Evolutionary conservation across 345 rosid species (phyloP), one percentile per base, ranked within the genome.

Genomic region (Eucalyptus pauciflora): DNA sequence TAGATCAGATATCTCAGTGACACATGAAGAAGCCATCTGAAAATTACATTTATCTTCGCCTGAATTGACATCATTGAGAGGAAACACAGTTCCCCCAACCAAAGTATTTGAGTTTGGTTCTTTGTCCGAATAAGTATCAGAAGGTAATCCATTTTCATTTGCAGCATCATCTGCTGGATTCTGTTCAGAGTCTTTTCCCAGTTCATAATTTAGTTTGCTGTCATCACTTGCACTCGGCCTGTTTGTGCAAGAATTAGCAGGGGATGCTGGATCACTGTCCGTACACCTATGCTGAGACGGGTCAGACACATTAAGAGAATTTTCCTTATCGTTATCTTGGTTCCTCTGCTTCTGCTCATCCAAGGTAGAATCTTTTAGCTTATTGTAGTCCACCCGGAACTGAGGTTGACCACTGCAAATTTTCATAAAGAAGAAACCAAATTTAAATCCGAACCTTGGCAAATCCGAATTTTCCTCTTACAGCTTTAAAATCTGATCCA

Each of bases 321-420:
- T 89, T 89, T 89, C 89, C 58, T 60, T 46, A 71, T 67, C 33
- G 58, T 88, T 64, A 33, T 88, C 90, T 29, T 45, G 87, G 80
- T 80, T 88, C 85, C 86, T 67, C 91, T 88, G 89, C 86, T 87
- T 80, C 89, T 88, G 88, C 15, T 13, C 81, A 83, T 89, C 90
- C 31, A 89, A 60, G 33, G 64, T 87, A 48, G 87, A 87, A 88
- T 88, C 48, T 41, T 76, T 76, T 41, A 76, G 85, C 48, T 41
- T 76, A 37, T 76, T 76, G 85, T 41, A 88, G 81, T 16, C 89
- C 58, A 80, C 41, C 88, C 69, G 87, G 79, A 88, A 27, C 86
- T 86, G 93, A n/a, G 92, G 56, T 90, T 85, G 92, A 81, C 31
- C 87, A 92, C 99, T 96, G 93, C 51, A 89, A 91, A 89, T 60